Evolutionary conservation across 768 basidiomycete species (phyloP).

Genomic region (Calocera cornea): DNA sequence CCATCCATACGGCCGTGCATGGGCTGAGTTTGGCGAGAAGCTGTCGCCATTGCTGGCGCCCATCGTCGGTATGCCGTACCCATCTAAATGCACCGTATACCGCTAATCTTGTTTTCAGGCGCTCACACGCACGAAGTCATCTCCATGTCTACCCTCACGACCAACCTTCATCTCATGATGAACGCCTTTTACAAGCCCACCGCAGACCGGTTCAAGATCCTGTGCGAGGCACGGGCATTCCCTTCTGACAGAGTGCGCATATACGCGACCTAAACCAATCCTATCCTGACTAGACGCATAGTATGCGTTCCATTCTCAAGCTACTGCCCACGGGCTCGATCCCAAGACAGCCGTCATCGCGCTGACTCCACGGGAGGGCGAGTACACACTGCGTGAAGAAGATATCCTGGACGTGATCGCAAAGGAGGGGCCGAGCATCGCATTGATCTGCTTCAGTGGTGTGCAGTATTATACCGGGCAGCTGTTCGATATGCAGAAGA

Average conservation of each 20-base stretch:
- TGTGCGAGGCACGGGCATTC: slow-evolving; percentile 89
- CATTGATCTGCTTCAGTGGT: slow-evolving; percentile 83
- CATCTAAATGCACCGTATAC: too few relatives aligned
- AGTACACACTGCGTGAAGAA: slow-evolving; percentile 71
- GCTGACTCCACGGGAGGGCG: slow-evolving; percentile 65
- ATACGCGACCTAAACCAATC: slow-evolving; percentile 5
- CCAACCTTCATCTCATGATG: slow-evolving; percentile 93
- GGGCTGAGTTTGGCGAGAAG: slow-evolving; percentile 63
- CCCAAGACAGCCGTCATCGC: slow-evolving; percentile 62
- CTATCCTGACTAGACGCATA: slow-evolving; percentile 24
- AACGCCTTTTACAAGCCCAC: slow-evolving; percentile 88
- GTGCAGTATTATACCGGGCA: slow-evolving; percentile 98
- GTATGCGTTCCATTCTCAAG: slow-evolving; percentile 98
- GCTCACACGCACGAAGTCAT: slow-evolving; percentile 82
- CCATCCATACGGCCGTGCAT: slow-evolving; percentile 72
- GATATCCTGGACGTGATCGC: slow-evolving; percentile 72
- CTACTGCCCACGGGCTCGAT: slow-evolving; percentile 59
- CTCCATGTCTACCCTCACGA: slow-evolving; percentile 88
- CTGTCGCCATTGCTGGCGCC: slow-evolving; percentile 64
- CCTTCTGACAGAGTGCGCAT: slow-evolving; percentile 81
- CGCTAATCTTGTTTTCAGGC: slow-evolving; percentile 36
- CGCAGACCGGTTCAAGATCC: slow-evolving; percentile 70
- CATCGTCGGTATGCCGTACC: slow-evolving; percentile 50
- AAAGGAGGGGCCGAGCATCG: slow-evolving; percentile 60
- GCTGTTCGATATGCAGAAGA: slow-evolving; percentile 71